A percentile compares a stretch with the other conserved stretches of the same genome.
Evolutionary conservation across 345 rosid genomes (phyloP).

Genomic region (Salix dunnii): DNA sequence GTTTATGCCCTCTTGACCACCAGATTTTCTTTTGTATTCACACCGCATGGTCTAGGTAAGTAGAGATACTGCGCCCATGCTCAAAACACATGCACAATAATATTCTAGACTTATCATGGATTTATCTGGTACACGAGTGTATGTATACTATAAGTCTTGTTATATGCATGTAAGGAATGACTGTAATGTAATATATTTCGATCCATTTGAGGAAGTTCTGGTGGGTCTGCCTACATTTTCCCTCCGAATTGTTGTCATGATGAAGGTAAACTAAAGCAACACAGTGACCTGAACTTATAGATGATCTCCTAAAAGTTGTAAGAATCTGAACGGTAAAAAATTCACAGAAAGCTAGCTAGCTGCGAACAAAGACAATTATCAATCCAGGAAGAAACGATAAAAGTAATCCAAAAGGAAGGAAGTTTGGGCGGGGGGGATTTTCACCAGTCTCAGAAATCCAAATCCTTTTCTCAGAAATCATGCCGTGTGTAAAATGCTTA

Average conservation of each 20-base stretch:
- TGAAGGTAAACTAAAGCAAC: background rate
- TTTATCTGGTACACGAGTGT: too few species aligned
- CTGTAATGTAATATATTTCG: background rate
- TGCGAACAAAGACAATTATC: background rate
- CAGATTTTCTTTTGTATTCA: too few species aligned
- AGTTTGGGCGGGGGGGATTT: background rate
- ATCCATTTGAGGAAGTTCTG: background rate
- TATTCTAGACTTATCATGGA: too few species aligned
- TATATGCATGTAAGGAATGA: background rate
- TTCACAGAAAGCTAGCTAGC: background rate
- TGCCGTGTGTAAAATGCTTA: background rate
- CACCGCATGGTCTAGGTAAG: too few species aligned
- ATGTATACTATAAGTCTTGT: background rate
- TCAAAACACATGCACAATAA: too few species aligned
- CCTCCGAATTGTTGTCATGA: background rate
- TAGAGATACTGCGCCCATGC: too few species aligned
- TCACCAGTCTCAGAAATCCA: background rate
- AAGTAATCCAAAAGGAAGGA: background rate
- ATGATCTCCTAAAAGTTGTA: background rate
- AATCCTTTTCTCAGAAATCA: background rate
- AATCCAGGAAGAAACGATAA: background rate
- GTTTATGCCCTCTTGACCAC: too few species aligned
- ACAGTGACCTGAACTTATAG: background rate
- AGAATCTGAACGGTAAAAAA: constrained; percentile 4
- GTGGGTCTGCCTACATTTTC: background rate